Evolutionary conservation across 2,329 filamentous ascomycete species (phyloP).

Genomic region (Didymella segeticola): DNA sequence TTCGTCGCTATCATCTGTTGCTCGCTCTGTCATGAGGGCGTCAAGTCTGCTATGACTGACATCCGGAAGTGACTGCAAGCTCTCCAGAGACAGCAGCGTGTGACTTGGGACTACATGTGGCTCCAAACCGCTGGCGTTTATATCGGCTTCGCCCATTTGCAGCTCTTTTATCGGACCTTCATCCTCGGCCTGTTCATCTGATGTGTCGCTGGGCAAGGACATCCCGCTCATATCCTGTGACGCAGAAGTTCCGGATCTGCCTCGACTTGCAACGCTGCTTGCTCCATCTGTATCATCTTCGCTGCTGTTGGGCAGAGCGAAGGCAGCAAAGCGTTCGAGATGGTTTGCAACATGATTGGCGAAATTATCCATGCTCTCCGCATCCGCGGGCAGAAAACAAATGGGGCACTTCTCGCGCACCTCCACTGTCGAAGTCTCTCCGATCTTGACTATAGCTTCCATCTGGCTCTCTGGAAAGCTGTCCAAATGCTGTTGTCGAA

Average conservation of each 20-base stretch:
- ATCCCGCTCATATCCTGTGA: conserved; percentile 27
- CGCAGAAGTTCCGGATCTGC: conserved; percentile 24
- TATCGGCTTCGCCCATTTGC: neutral
- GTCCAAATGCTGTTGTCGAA: conserved; percentile 36
- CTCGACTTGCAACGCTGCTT: conserved; percentile 41
- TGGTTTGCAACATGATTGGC: conserved; percentile 48
- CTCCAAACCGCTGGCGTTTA: neutral
- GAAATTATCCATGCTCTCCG: conserved; percentile 33
- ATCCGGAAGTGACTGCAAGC: conserved; percentile 36
- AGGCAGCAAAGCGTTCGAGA: conserved; percentile 44
- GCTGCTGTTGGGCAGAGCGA: conserved; percentile 39
- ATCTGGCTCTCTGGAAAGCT: conserved; percentile 40
- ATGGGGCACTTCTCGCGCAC: conserved; percentile 42
- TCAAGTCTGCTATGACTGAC: conserved; percentile 30
- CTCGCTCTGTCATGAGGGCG: conserved; percentile 17
- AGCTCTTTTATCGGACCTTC: neutral
- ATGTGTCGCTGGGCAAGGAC: conserved; percentile 25
- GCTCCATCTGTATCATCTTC: conserved; percentile 41
- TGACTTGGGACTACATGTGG: neutral
- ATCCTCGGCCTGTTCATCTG: conserved; percentile 4
- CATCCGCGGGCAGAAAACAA: conserved; percentile 33
- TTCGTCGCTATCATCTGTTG: neutral
- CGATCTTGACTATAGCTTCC: conserved; percentile 38
- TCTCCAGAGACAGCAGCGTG: conserved; percentile 30
- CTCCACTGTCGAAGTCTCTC: conserved; percentile 43